A percentile compares a stretch with the other conserved stretches of the same genome.
These are phyloP conservation scores for Lactifluus hygrophoroides DNA, from an alignment of 768 basidiomycete genomes.

Conservation along the genomic window DNA sequence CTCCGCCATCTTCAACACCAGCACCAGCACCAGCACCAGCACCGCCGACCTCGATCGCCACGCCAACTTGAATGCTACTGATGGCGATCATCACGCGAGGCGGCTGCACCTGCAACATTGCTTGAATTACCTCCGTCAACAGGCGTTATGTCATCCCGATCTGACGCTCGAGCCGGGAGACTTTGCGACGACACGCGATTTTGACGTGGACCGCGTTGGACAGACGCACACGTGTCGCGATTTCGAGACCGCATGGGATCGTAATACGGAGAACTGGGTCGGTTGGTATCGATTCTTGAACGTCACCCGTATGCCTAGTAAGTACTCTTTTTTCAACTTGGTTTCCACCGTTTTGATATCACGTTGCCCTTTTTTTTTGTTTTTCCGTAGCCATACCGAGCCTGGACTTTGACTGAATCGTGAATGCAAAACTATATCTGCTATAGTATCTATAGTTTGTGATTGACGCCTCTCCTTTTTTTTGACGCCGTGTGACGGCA, in stretches of 20 bases:
- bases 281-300: slow-evolving; percentile 1
- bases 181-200: slow-evolving; percentile 23
- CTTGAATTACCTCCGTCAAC: slow-evolving; percentile 33
- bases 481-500: too few relatives aligned
- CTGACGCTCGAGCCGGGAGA: slow-evolving; percentile 30
- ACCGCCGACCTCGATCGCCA: too few relatives aligned
- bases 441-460: neutral
- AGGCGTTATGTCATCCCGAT: slow-evolving; percentile 31
- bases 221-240: slow-evolving; percentile 29
- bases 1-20: slow-evolving; percentile 21
- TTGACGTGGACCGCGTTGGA: slow-evolving; percentile 27
- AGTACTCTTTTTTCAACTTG: neutral
- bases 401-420: neutral
- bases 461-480: too few relatives aligned
- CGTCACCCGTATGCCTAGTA: neutral
- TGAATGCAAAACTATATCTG: too few relatives aligned
- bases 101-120: too few relatives aligned
- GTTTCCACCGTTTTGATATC: neutral
- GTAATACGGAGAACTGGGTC: neutral
- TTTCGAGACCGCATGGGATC: slow-evolving; percentile 25
- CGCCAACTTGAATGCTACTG: too few relatives aligned
- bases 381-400: neutral
- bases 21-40: slow-evolving; percentile 25
- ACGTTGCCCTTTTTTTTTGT: neutral
- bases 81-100: too few relatives aligned